Evolutionary conservation across 768 basidiomycete genomes (phyloP), one percentile per base, ranked within the genome.

Genomic region (Lactarius trivialis): DNA sequence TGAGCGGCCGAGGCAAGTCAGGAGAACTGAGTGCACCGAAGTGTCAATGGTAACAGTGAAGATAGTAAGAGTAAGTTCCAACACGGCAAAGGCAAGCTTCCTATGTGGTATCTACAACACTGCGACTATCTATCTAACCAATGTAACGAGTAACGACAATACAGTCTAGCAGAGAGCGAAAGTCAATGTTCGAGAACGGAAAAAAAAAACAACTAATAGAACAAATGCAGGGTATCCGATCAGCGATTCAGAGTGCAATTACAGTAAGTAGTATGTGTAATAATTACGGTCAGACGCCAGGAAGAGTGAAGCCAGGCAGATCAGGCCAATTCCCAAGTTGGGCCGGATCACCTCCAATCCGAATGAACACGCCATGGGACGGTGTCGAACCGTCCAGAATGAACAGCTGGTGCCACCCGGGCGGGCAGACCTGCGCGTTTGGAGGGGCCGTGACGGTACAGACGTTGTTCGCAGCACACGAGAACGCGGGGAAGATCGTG

Each of bases 401-500:
- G 45, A 48, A 48, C 24, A 48, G 12, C 12, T 48, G 45, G 24
- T 48, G 45, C 45, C 45, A 48, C 4, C 45, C 24, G 4, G 45
- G 89, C 17, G 89, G 88, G 15, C 81, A 82, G 17, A 91, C 76
- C 66, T 75, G 75, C 11, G 81, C 74, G 68, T 89, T 85, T 0
- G 89, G 89, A 12, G 89, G 90, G 0, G 88, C 85, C 7, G 82
- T 82, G 68, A 96, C 86, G 11, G 85, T 86, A 68, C 93, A 87
- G 1, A 82, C 84, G 53, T 81, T 85, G 21, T 14, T 24, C 7
- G 86, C 90, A 2, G 80, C 70, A 70, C 84, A 88, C 8, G 80
- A 76, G 71, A 92, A 86, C 21, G 77, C 80, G 8, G 92, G 86
- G 77, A 90, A 90, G 66, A 91, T 73, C 3, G 82, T 85, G 58